Conservation (phyloP, 2,329 filamentous ascomycete species). For the Tolypocladium sp. region DNA sequence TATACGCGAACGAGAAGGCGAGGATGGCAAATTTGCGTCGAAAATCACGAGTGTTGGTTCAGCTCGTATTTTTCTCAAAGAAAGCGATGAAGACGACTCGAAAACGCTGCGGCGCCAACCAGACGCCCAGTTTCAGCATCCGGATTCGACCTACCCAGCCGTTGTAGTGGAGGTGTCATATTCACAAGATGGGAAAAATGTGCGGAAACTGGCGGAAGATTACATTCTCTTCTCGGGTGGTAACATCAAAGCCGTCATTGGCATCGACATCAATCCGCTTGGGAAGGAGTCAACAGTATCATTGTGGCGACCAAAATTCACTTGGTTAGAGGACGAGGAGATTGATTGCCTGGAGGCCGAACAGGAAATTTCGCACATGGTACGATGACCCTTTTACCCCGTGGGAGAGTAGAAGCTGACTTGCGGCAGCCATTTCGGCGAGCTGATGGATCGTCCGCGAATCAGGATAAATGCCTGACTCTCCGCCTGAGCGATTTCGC, state of each 20-base stretch:
- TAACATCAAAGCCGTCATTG: constrained; percentile 10
- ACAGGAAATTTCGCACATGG: no score
- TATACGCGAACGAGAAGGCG: background rate
- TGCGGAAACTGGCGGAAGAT: constrained; percentile 7
- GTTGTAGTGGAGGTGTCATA: constrained; percentile 11
- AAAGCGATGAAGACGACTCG: background rate
- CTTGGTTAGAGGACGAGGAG: no score
- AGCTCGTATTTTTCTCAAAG: background rate
- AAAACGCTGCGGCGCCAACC: constrained; percentile 1
- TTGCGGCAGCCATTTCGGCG: no score
- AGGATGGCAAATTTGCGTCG: background rate
- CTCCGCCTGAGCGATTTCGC: no score
- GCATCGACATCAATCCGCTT: constrained; percentile 7
- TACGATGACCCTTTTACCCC: no score
- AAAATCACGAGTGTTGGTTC: background rate
- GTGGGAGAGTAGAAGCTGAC: no score
- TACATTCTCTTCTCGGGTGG: constrained; percentile 11
- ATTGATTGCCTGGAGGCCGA: no score
- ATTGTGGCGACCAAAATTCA: constrained; percentile 2
- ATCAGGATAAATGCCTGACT: no score
- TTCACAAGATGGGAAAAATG: constrained; percentile 8
- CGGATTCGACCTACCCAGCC: constrained; percentile 4
- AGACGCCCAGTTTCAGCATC: constrained; percentile 8
- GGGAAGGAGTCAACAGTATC: constrained; percentile 6
- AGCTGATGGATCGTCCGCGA: no score